phyloP scores from a whole-genome alignment of 1,139 yeast species.

The Sugiyamaella pinicola region DNA sequence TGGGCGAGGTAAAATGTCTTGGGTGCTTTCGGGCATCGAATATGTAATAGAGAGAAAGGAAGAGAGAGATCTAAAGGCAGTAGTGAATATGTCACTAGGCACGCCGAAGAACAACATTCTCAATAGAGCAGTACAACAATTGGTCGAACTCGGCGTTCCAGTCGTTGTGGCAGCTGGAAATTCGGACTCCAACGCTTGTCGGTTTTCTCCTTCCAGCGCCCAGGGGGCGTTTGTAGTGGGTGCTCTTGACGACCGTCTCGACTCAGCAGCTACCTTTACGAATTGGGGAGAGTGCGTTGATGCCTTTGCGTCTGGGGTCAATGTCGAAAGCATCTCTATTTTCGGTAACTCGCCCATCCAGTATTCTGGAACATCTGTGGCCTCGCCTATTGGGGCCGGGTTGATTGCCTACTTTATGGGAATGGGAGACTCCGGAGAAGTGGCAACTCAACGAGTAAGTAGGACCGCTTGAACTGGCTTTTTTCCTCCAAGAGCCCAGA shows the following conservation, averaged over 20 bases:
- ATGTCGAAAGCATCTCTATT: constrained; percentile 52
- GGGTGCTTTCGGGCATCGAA: constrained; percentile 71
- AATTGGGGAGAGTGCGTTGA: constrained; percentile 92
- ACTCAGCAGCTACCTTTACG: constrained; percentile 69
- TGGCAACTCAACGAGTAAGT: constrained; percentile 41
- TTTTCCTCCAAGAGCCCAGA: too few relatives aligned
- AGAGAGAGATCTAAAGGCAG: constrained; percentile 52
- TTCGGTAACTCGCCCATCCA: constrained; percentile 41
- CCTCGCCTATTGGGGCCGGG: constrained; percentile 81
- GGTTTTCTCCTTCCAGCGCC: constrained; percentile 79
- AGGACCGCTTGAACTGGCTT: too few relatives aligned
- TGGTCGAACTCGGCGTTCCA: constrained; percentile 66
- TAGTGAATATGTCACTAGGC: constrained; percentile 81
- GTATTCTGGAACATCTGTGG: constrained; percentile 86
- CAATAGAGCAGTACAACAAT: constrained; percentile 73
- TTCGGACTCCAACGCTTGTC: constrained; percentile 72
- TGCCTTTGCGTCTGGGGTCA: constrained; percentile 78
- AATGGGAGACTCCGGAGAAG: constrained; percentile 56
- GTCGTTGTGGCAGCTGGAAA: constrained; percentile 93
- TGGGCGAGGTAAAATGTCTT: constrained; percentile 65
- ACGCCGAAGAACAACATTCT: constrained; percentile 65
- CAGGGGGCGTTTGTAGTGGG: constrained; percentile 76
- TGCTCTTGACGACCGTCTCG: constrained; percentile 75
- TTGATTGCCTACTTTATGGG: constrained; percentile 65
- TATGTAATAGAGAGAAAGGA: constrained; percentile 52